Base-by-base conservation (phyloP, 23 red algal genomes). In the Agarophyton chilense region DNA sequence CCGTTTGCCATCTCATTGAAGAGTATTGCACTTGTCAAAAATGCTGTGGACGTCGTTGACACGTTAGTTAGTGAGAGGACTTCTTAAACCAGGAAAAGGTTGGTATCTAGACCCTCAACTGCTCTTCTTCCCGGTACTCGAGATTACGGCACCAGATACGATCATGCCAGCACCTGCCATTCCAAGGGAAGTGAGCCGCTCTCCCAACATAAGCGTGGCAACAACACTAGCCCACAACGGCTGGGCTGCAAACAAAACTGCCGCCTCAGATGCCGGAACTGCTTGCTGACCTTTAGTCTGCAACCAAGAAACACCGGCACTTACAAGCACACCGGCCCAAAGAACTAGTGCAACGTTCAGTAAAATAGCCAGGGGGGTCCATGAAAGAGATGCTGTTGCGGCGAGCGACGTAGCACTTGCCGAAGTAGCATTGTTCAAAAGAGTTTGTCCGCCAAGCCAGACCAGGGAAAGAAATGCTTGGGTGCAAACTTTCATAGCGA, bases 191-290 rank as follows among this genome's bases (percentile, higher is more conserved):
- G 52, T 64, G 45, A 96, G 55, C 39, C 70, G 55, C 64, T 96
- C 94, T 43, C 83, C 77, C 53, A 96, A 60, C 88, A 77, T 61
- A 18, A 91, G 50, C 10, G 71, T 51, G 1, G 86, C 82, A 34
- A 92, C 72, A 77, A 92, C 28, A 34, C 68, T 81, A 32, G 94
- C 81, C 88, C 94, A 96, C 68, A 96, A 61, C 14, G 94, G 94
- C 36, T 89, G 84, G 22, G 79, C 72, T 16, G 83, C 57, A 82
- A 92, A 96, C n/a, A 96, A 83, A 39, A 96, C 72, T 12, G 79
- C 80, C 17, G 94, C 87, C 36, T 92, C 94, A 42, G 81, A 88
- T 45, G 94, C 65, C 14, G 64, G 57, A n/a, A 96, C 89, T 54
- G 52, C 40, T 17, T 63, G 34, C 39, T 96, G 94, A 3, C 94